phyloP scores from a whole-genome alignment of 257 asterid species.

The Nicotiana paniculata region DNA sequence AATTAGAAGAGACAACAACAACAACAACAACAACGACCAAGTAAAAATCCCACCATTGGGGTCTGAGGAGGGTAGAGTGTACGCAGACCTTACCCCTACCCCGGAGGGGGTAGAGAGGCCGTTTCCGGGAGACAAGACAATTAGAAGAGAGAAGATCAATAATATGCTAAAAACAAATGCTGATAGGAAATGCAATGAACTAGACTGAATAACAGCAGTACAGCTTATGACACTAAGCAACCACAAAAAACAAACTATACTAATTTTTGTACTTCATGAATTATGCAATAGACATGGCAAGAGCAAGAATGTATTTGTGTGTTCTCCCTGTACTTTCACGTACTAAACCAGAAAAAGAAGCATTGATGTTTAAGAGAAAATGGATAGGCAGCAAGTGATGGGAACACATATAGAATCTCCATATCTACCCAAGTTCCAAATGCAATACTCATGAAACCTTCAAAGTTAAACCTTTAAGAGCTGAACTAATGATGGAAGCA shows the following conservation, averaged over 20 bases:
- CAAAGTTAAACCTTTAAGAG: conserved; percentile 61
- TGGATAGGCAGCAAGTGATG: not conserved
- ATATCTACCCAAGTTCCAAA: not conserved
- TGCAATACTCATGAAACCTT: not conserved
- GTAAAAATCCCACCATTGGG: too few species aligned
- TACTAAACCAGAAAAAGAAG: not conserved
- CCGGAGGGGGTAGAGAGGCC: too few species aligned
- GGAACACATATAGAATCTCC: not conserved
- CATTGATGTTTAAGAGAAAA: not conserved
- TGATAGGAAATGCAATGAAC: not conserved
- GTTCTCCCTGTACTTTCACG: not conserved
- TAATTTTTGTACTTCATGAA: not conserved
- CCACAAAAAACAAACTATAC: not conserved
- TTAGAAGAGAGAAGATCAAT: not conserved
- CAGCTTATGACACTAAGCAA: not conserved
- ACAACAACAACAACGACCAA: too few species aligned
- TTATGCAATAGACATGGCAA: not conserved
- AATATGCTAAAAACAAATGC: not conserved
- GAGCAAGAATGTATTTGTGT: not conserved
- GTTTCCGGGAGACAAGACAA: not conserved
- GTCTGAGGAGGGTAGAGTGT: too few species aligned
- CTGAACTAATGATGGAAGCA: conserved; percentile 81
- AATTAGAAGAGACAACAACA: not conserved
- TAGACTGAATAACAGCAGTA: not conserved
- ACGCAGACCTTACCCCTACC: too few species aligned